phyloP scores from a whole-genome alignment of 2,329 filamentous ascomycete species.

The Alternaria infectoria region DNA sequence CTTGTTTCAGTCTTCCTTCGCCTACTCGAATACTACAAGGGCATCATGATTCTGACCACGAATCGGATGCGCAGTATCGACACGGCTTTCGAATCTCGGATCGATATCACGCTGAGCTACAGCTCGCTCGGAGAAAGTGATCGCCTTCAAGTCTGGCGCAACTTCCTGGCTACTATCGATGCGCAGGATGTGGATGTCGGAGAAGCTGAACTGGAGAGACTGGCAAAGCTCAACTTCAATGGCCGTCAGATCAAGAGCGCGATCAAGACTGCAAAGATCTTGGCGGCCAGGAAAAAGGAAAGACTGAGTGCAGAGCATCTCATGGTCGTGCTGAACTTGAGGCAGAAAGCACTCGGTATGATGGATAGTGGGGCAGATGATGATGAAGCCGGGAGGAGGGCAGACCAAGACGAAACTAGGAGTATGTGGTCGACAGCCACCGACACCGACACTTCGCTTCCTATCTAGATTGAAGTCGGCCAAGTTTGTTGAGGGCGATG shows the following conservation, averaged over 20 bases:
- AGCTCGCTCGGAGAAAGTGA: constrained; percentile 48
- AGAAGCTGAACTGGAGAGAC: neutral
- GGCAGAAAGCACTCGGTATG: constrained; percentile 8
- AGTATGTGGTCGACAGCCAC: neutral
- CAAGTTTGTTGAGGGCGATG: neutral
- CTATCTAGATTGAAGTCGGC: neutral
- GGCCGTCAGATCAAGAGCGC: constrained; percentile 13
- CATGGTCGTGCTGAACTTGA: constrained; percentile 7
- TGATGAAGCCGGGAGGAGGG: neutral
- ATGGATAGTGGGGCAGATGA: neutral
- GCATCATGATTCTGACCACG: constrained; percentile 54
- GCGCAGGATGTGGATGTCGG: neutral
- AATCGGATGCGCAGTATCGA: constrained; percentile 51
- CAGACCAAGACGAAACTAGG: neutral
- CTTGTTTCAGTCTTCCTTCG: constrained; percentile 41
- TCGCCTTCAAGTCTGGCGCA: constrained; percentile 27
- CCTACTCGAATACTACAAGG: constrained; percentile 52
- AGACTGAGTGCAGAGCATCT: constrained; percentile 11
- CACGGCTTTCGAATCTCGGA: constrained; percentile 45
- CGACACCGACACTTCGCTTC: neutral
- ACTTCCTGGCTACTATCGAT: constrained; percentile 13
- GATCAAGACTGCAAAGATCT: constrained; percentile 12
- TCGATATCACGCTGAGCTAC: constrained; percentile 11
- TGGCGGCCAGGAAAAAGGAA: constrained; percentile 16
- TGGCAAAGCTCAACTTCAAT: constrained; percentile 8